phyloP scores from a whole-genome alignment of 441 rosid genomes.

The Pelargonium fulgidum region DNA sequence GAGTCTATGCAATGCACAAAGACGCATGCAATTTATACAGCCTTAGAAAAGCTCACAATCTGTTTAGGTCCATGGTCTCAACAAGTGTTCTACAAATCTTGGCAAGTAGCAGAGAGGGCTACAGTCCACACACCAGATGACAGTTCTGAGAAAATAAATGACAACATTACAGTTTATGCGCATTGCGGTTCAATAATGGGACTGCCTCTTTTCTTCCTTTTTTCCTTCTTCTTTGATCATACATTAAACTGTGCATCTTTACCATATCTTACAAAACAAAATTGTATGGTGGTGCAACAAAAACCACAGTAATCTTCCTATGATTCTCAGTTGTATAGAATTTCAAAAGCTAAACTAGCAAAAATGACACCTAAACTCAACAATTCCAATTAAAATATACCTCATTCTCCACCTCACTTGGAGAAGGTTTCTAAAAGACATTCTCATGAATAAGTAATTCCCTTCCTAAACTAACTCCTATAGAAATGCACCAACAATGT shows the following conservation, averaged over 20 bases:
- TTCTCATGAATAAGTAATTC: slow-evolving; percentile 6
- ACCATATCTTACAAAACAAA: slow-evolving; percentile 35
- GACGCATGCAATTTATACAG: too few relatives aligned
- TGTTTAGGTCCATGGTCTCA: too few relatives aligned
- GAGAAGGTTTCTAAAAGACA: slow-evolving; percentile 1
- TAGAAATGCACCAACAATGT: slow-evolving; percentile 17
- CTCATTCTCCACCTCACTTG: slow-evolving; percentile 18
- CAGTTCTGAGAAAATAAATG: too few relatives aligned
- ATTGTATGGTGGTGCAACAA: slow-evolving; percentile 22
- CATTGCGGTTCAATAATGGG: background rate
- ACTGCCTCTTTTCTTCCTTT: slow-evolving; percentile 4
- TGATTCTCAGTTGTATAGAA: slow-evolving; percentile 19
- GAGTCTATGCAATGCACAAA: too few relatives aligned
- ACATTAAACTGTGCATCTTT: slow-evolving; percentile 18
- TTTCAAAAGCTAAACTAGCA: slow-evolving; percentile 21
- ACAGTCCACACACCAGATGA: too few relatives aligned
- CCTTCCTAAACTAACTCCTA: slow-evolving; percentile 7
- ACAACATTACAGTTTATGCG: too few relatives aligned
- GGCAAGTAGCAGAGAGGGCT: too few relatives aligned
- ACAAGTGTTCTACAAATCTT: too few relatives aligned
- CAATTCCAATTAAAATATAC: slow-evolving; percentile 19
- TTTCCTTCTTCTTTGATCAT: slow-evolving; percentile 16
- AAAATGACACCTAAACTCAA: slow-evolving; percentile 17
- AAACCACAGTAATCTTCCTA: slow-evolving; percentile 24
- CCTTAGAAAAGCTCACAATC: too few relatives aligned